phyloP scores from a whole-genome alignment of 345 rosid species.

The Cochlearia excelsa region DNA sequence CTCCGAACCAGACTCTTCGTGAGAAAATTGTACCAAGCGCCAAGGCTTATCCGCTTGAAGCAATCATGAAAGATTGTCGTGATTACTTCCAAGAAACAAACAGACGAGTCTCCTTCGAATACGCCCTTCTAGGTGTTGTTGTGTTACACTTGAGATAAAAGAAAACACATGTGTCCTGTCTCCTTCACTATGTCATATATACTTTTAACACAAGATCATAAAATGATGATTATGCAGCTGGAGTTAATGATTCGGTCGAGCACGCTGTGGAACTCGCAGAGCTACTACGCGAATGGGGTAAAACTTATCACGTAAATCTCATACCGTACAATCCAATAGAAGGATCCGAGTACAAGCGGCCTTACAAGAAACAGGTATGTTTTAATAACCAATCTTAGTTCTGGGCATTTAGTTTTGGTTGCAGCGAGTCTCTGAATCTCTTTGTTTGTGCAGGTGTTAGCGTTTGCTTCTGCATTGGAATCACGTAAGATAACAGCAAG shows the following conservation, averaged over 20 bases:
- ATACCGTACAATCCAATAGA: slow-evolving; percentile 93
- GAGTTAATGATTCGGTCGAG: slow-evolving; percentile 77
- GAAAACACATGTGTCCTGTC: background rate
- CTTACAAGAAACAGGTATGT: slow-evolving; percentile 71
- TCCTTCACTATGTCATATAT: background rate
- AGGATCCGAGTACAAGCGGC: slow-evolving; percentile 80
- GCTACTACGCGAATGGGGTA: slow-evolving; percentile 79
- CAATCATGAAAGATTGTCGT: slow-evolving; percentile 88
- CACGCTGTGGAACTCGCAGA: slow-evolving; percentile 83
- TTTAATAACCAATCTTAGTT: background rate
- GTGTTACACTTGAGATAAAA: slow-evolving; percentile 17
- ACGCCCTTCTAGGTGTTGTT: slow-evolving; percentile 74
- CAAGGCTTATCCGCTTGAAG: slow-evolving; percentile 85
- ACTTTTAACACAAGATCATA: slow-evolving; percentile 6
- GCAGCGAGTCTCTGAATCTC: slow-evolving; percentile 5
- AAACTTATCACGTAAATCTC: slow-evolving; percentile 75
- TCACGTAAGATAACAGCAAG: slow-evolving; percentile 74
- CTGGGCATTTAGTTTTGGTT: background rate
- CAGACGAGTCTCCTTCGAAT: slow-evolving; percentile 86
- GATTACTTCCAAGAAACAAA: slow-evolving; percentile 78
- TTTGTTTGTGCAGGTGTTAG: slow-evolving; percentile 50
- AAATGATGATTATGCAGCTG: slow-evolving; percentile 55
- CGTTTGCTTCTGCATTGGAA: slow-evolving; percentile 68
- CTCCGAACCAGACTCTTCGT: slow-evolving; percentile 85
- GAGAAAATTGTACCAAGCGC: slow-evolving; percentile 95